Conservation (phyloP, 2,329 filamentous ascomycete genomes). For the Bipolaris victoriae region DNA sequence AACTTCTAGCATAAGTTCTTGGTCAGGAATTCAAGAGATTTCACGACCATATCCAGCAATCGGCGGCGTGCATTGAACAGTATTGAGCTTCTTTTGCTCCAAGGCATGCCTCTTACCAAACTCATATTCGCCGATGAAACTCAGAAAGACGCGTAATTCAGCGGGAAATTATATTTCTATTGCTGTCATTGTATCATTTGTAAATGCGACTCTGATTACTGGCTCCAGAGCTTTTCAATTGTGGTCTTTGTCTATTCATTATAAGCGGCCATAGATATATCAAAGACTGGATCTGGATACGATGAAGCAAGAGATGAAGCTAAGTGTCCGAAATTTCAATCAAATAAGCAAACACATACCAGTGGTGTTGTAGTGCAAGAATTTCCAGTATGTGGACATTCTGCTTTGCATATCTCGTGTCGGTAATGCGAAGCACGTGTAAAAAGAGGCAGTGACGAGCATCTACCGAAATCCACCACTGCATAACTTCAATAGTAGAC, state of each 20-base stretch:
- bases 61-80: constrained; percentile 67
- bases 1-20: constrained; percentile 53
- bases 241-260: not conserved
- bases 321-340: too few species aligned
- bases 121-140: constrained; percentile 70
- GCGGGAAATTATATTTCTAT: constrained; percentile 82
- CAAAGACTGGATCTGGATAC: too few species aligned
- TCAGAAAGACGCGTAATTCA: constrained; percentile 65
- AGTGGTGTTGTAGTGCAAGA: too few species aligned
- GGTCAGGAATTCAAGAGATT: constrained; percentile 54
- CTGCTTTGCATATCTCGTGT: too few species aligned
- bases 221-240: constrained; percentile 21
- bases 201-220: constrained; percentile 64
- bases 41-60: constrained; percentile 61
- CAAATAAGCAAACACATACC: too few species aligned
- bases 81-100: constrained; percentile 67
- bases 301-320: too few species aligned
- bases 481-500: too few species aligned
- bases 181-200: constrained; percentile 70
- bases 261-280: too few species aligned
- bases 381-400: too few species aligned
- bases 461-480: too few species aligned
- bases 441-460: too few species aligned
- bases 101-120: constrained; percentile 70
- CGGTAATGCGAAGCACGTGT: too few species aligned